These are phyloP conservation scores for Leccinum uliginosum DNA, from an alignment of 768 basidiomycete genomes.

Conservation along the genomic window DNA sequence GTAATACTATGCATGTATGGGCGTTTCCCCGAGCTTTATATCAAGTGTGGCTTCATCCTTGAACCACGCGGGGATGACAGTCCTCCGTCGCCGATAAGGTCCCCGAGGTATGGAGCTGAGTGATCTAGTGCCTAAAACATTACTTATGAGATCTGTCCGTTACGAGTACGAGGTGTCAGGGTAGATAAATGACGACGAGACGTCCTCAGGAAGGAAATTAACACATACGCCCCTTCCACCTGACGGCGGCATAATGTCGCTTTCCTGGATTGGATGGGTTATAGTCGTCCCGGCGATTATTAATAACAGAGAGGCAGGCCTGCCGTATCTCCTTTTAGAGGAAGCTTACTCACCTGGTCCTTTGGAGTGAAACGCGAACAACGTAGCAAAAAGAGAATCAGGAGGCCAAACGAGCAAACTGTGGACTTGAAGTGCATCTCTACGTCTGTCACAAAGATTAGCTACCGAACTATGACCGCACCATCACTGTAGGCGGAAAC, in stretches of 20 bases:
- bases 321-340: not conserved
- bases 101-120: not conserved
- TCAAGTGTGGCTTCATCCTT: slow-evolving; percentile 10
- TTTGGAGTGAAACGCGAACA: not conserved
- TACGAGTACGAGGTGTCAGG: not conserved
- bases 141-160: not conserved
- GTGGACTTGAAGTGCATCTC: not conserved
- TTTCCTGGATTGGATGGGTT: slow-evolving; percentile 4
- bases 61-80: slow-evolving; percentile 2
- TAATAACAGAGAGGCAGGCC: not conserved
- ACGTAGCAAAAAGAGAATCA: not conserved
- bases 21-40: slow-evolving; percentile 7
- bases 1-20: not conserved
- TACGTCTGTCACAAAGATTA: not conserved
- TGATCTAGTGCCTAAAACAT: not conserved
- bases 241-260: not conserved
- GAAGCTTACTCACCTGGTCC: not conserved
- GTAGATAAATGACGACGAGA: not conserved
- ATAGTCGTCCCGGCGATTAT: not conserved
- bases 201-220: not conserved
- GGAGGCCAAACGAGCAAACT: not conserved
- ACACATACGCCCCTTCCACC: not conserved
- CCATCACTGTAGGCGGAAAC: not conserved
- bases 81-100: not conserved
- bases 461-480: not conserved